Evolutionary conservation across 2,329 filamentous ascomycete species (phyloP), one percentile per base, ranked within the genome.

Genomic region (Aspergillus sp.): DNA sequence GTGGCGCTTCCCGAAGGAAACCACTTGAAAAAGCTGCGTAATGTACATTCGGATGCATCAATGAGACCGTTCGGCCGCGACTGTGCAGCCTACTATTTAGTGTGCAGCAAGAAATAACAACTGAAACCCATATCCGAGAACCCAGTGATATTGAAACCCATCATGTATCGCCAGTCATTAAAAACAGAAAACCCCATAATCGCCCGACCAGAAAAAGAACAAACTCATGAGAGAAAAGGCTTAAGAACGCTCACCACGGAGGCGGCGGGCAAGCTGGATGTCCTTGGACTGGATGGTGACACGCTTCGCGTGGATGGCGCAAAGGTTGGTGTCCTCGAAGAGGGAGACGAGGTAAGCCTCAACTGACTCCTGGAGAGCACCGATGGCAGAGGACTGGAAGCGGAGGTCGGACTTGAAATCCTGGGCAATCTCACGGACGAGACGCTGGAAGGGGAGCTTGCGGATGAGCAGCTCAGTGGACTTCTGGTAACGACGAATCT

Each of bases 401-500:
- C 92, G 89, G 58, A 95, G 88, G 63, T 95, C 89, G 66, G 89
- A 92, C 81, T 95, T 95, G 83, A 96, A 91, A 79, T 95, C 89
- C 76, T 95, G 88, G 36, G 91, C 91, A 58, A 97, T 96, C 81
- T 99, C 92, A 82, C 92, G 90, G 62, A 96, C 94, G 73, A 99
- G 82, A 75, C 94, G 89, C 81, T 96, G 90, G 83, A 99, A 99
- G 57, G 94, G 94, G 60, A 96, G 87, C 83, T 96, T 97, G 79
- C 90, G 87, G 78, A 99, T 91, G 67, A 99, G 81, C 47, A 99
- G 86, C 80, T 97, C 92, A 47, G 93, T 96, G 60, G 88, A 90
- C 82, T 95, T 95, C 82, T 97, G 93, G 83, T 97, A 97, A 72
- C 89, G 88, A 82, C 93, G 88, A 70, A 99, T 99, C 82, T 99